Percentiles rank a stretch among this genome's conserved stretches.
These are phyloP conservation scores for Trichoderma afroharzianum DNA, from an alignment of 2,329 filamentous ascomycete genomes.

Conservation along the genomic window DNA sequence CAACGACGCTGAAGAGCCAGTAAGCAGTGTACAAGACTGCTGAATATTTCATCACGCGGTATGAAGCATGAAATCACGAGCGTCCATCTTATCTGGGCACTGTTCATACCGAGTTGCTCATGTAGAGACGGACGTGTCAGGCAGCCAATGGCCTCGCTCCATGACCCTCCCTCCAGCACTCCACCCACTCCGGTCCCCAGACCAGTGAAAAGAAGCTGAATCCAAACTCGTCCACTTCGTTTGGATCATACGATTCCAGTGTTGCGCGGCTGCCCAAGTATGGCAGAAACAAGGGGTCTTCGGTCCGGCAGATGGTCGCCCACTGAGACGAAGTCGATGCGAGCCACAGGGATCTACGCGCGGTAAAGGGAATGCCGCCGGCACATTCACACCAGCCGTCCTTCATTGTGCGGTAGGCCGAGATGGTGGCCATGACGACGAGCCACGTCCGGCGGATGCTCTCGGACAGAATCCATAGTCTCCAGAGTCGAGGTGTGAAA, in stretches of 20 bases:
- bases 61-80: not conserved
- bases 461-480: not conserved
- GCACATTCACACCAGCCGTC: not conserved
- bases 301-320: not conserved
- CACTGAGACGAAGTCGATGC: not conserved
- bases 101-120: not conserved
- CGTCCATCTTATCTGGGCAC: not conserved
- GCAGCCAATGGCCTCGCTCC: not conserved
- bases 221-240: not conserved
- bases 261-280: not conserved
- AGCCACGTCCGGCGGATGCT: not conserved
- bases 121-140: not conserved
- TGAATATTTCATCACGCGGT: not conserved
- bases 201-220: not conserved
- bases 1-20: not conserved
- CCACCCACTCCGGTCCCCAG: not conserved
- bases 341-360: not conserved
- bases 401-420: not conserved
- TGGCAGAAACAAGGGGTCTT: not conserved
- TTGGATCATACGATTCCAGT: not conserved
- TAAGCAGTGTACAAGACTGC: not conserved
- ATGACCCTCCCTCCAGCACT: not conserved
- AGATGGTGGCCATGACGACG: not conserved
- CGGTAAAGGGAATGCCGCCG: not conserved
- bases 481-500: not conserved